Conservation (phyloP, 1,139 yeast species). For the Barnettozyma hawaiiensis region DNA sequence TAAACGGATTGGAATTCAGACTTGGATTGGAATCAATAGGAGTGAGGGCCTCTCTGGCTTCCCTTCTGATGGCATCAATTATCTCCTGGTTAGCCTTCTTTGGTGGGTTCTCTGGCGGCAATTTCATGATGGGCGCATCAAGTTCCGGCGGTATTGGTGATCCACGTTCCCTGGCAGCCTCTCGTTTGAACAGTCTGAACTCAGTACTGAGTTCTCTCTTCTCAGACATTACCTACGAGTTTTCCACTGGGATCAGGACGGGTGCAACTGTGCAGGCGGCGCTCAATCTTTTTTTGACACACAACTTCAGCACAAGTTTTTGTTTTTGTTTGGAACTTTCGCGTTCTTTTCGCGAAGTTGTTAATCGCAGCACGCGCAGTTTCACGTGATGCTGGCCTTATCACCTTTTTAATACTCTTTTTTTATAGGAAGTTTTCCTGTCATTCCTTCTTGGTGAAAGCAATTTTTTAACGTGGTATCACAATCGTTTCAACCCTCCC, state of each 20-base stretch:
- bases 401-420: too few relatives aligned
- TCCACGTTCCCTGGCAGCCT: background rate
- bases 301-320: too few relatives aligned
- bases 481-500: background rate
- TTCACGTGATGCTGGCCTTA: too few relatives aligned
- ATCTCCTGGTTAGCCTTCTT: background rate
- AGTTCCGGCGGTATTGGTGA: background rate
- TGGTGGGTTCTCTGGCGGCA: background rate
- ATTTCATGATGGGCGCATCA: background rate
- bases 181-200: background rate
- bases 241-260: background rate
- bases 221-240: background rate
- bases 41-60: slow-evolving; percentile 3
- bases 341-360: background rate
- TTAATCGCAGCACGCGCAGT: too few relatives aligned
- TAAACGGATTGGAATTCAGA: slow-evolving; percentile 2
- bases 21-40: slow-evolving; percentile 5
- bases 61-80: slow-evolving; percentile 6
- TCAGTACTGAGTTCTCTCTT: background rate
- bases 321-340: background rate
- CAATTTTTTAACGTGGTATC: too few relatives aligned
- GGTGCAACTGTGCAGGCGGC: too few relatives aligned
- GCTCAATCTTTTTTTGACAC: too few relatives aligned
- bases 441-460: too few relatives aligned
- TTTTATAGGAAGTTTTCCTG: too few relatives aligned